Conservation (phyloP, 2,329 filamentous ascomycete genomes). For the Colletotrichum brevisporum region DNA sequence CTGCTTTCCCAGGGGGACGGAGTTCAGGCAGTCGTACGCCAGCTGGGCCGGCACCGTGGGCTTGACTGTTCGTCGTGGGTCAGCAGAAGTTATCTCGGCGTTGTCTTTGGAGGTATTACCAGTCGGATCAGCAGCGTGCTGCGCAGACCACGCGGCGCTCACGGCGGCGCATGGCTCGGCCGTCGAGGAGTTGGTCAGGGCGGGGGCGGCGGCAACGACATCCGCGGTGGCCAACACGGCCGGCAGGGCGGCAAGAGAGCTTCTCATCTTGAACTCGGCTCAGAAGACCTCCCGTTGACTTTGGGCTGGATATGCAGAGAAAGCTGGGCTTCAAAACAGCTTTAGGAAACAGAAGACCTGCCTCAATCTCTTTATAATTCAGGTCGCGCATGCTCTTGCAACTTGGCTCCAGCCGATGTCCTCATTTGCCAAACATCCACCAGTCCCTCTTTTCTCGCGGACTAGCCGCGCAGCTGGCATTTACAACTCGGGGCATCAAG, state of each 20-base stretch:
- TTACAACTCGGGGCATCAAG: constrained; percentile 13
- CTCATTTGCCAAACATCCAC: no score
- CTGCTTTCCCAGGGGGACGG: constrained; percentile 56
- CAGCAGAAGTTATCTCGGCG: not conserved
- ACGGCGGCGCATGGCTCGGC: constrained; percentile 33
- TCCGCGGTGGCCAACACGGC: constrained; percentile 21
- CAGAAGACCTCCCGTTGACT: not conserved
- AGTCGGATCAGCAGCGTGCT: constrained; percentile 20
- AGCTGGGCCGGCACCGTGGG: constrained; percentile 51
- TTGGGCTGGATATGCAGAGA: not conserved
- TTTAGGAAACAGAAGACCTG: no score
- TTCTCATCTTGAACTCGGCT: constrained; percentile 20
- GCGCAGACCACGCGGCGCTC: constrained; percentile 23
- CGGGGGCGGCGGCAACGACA: not conserved
- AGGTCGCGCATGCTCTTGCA: no score
- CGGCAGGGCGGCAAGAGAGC: constrained; percentile 16
- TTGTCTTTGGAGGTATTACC: not conserved
- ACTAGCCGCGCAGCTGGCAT: not conserved
- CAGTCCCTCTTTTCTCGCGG: no score
- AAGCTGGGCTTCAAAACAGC: not conserved
- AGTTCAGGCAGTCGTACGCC: constrained; percentile 57
- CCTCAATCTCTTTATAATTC: no score
- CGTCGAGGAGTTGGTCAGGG: constrained; percentile 3
- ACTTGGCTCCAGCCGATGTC: no score
- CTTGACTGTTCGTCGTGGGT: not conserved